Evolutionary conservation across 805 yeast genomes (phyloP).

Genomic region (Candida sanyiensis): DNA sequence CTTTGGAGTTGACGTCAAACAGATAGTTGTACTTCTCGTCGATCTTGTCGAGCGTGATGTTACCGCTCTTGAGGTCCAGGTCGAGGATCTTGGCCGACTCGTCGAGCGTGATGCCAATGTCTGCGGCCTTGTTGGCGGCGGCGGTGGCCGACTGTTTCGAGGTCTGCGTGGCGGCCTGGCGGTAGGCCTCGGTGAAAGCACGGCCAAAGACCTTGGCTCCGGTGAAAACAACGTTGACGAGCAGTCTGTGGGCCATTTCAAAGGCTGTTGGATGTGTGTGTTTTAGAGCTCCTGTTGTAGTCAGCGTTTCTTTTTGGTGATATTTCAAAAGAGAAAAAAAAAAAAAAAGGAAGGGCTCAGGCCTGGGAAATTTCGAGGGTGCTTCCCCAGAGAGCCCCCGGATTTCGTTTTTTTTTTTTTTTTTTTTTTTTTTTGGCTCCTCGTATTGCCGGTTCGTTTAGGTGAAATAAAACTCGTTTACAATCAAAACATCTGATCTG

Average conservation of each 20-base stretch:
- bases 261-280: no score
- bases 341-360: not conserved
- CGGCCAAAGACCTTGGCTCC: slow-evolving; percentile 95
- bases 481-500: not conserved
- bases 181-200: slow-evolving; percentile 95
- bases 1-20: slow-evolving; percentile 85
- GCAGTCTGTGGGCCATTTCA: slow-evolving; percentile 79
- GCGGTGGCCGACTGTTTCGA: slow-evolving; percentile 60
- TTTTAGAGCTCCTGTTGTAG: no score
- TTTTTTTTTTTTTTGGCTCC: not conserved
- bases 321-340: not conserved
- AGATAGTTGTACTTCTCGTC: slow-evolving; percentile 72
- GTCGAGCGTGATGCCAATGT: slow-evolving; percentile 74
- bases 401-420: not conserved
- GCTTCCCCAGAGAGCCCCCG: no score
- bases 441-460: no score
- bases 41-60: slow-evolving; percentile 50
- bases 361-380: no score
- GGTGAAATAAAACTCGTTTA: not conserved
- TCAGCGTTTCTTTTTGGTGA: no score
- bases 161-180: slow-evolving; percentile 93
- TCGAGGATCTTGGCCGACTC: slow-evolving; percentile 92
- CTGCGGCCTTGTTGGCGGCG: slow-evolving; percentile 39
- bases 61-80: slow-evolving; percentile 50
- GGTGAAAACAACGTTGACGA: slow-evolving; percentile 84